Conservation (phyloP, 1,139 yeast genomes). For the Pichiaceae sp. region DNA sequence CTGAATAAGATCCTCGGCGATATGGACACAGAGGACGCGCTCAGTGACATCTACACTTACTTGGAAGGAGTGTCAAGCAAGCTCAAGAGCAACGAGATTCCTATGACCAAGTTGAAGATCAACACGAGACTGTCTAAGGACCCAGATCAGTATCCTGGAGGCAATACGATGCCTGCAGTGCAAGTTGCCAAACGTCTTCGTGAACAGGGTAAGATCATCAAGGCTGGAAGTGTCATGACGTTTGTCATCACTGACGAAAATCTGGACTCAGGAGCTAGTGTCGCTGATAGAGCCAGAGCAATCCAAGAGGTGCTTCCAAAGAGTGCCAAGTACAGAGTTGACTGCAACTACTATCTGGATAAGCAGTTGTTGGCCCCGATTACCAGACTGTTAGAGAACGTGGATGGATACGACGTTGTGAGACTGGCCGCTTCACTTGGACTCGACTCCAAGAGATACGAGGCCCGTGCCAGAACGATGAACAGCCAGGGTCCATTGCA, state of each 20-base stretch:
- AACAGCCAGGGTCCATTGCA: conserved; percentile 39
- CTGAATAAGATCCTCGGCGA: conserved; percentile 66
- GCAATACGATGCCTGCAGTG: conserved; percentile 84
- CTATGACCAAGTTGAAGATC: conserved; percentile 59
- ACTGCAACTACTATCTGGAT: conserved; percentile 71
- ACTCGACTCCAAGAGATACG: conserved; percentile 60
- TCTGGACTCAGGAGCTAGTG: conserved; percentile 20
- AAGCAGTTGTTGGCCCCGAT: conserved; percentile 90
- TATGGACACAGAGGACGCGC: conserved; percentile 68
- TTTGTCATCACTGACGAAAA: conserved; percentile 61
- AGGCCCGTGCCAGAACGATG: conserved; percentile 33
- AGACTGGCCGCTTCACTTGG: conserved; percentile 75
- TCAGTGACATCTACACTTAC: conserved; percentile 65
- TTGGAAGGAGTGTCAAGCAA: conserved; percentile 53
- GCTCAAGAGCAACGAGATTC: conserved; percentile 52
- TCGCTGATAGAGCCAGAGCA: conserved; percentile 76
- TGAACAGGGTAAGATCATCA: conserved; percentile 73
- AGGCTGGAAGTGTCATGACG: conserved; percentile 86
- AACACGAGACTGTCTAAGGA: conserved; percentile 73
- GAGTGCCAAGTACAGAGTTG: conserved; percentile 50
- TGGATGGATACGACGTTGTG: conserved; percentile 80
- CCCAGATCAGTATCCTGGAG: conserved; percentile 66
- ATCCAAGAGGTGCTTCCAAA: conserved; percentile 59
- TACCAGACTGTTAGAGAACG: conserved; percentile 75
- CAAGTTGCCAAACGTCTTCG: conserved; percentile 82